phyloP scores from a whole-genome alignment of 176 grass and related monocot genomes.

The Lolium multiflorum region DNA sequence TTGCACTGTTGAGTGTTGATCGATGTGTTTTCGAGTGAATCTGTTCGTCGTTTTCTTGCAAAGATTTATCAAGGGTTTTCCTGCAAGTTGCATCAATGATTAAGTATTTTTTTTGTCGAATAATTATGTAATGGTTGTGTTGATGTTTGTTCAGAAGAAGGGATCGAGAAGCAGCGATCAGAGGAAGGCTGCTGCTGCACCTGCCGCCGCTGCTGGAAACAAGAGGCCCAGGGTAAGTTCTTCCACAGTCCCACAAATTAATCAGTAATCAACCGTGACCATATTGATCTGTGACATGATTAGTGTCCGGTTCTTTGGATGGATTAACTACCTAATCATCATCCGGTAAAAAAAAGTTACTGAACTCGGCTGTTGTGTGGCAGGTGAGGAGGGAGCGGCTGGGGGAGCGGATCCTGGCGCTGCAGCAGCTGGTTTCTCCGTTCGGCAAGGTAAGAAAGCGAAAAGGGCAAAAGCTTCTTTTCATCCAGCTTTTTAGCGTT shows the following conservation, averaged over 20 bases:
- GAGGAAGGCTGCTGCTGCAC: slow-evolving; percentile 19
- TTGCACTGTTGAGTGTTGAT: neutral
- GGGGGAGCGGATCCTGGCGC: slow-evolving; percentile 78
- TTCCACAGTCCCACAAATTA: neutral
- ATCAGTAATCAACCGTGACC: neutral
- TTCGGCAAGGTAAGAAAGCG: slow-evolving; percentile 69
- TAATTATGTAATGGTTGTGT: neutral
- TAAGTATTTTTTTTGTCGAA: neutral
- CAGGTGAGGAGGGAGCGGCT: slow-evolving; percentile 72
- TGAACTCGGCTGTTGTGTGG: neutral
- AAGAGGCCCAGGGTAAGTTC: slow-evolving; percentile 59
- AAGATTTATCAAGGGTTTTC: neutral
- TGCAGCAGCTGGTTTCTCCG: slow-evolving; percentile 85
- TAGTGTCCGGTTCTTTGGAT: slow-evolving; percentile 14
- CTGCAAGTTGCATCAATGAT: neutral
- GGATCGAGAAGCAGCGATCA: slow-evolving; percentile 41
- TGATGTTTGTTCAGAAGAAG: slow-evolving; percentile 50
- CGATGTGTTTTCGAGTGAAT: neutral
- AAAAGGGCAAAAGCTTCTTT: neutral
- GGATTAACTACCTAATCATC: neutral
- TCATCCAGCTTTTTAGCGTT: neutral
- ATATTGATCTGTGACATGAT: neutral
- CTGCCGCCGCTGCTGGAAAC: slow-evolving; percentile 12
- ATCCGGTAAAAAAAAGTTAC: neutral
- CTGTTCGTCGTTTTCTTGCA: neutral